Evolutionary conservation across 1,139 yeast genomes (phyloP).

Genomic region (Hanseniaspora gamundiae): DNA sequence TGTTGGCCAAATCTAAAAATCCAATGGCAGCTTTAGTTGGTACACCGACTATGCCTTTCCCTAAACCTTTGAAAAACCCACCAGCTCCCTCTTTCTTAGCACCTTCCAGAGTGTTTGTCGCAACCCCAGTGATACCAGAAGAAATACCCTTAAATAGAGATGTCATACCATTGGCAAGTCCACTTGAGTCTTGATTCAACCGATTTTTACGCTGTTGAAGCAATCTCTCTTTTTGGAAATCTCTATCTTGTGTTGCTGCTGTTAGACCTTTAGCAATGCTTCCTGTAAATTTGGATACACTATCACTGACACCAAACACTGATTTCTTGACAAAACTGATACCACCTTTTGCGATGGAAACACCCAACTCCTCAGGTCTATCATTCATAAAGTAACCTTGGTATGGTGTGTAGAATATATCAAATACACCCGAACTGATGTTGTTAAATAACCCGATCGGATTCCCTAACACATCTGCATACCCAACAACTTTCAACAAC

Average conservation of each 20-base stretch:
- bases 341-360: slow-evolving; percentile 93
- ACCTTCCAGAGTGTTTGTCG: slow-evolving; percentile 83
- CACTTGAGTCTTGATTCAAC: slow-evolving; percentile 83
- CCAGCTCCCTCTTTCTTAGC: slow-evolving; percentile 74
- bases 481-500: slow-evolving; percentile 83
- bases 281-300: slow-evolving; percentile 85
- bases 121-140: slow-evolving; percentile 84
- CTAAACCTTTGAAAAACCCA: slow-evolving; percentile 88
- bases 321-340: slow-evolving; percentile 87
- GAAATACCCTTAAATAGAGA: slow-evolving; percentile 79
- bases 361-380: slow-evolving; percentile 90
- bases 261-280: slow-evolving; percentile 90
- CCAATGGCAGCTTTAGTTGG: slow-evolving; percentile 98
- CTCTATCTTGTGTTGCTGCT: slow-evolving; percentile 76
- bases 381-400: slow-evolving; percentile 91
- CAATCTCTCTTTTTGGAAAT: slow-evolving; percentile 73
- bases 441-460: slow-evolving; percentile 95
- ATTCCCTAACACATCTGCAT: slow-evolving; percentile 92
- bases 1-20: slow-evolving; percentile 80
- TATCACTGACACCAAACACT: slow-evolving; percentile 88
- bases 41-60: slow-evolving; percentile 86
- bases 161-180: slow-evolving; percentile 76
- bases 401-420: slow-evolving; percentile 93
- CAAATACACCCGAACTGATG: slow-evolving; percentile 88
- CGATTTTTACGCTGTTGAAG: slow-evolving; percentile 61